Conservation (phyloP, 805 yeast species). For the Yarrowia osloensis region DNA sequence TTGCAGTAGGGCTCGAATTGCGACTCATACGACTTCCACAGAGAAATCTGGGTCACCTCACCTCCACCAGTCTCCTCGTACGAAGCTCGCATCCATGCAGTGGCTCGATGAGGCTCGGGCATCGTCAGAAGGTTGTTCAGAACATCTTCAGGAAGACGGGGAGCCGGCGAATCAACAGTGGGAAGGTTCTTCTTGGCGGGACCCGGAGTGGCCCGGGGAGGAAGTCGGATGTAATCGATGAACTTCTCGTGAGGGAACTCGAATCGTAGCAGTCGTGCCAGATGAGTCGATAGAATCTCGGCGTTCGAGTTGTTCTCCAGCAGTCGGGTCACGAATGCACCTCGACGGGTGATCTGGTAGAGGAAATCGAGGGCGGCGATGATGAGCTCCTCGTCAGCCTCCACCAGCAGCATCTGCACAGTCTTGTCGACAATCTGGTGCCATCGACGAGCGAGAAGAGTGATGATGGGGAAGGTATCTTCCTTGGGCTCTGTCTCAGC, state of each 20-base stretch:
- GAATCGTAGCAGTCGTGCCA: constrained; percentile 62
- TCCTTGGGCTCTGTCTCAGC: constrained; percentile 28
- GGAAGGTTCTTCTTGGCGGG: constrained; percentile 54
- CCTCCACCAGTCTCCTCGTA: constrained; percentile 76
- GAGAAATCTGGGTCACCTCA: constrained; percentile 90
- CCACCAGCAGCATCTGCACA: constrained; percentile 59
- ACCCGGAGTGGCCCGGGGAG: constrained; percentile 55
- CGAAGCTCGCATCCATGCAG: constrained; percentile 91
- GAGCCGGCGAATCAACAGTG: constrained; percentile 38
- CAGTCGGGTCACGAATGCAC: constrained; percentile 52
- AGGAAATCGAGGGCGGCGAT: constrained; percentile 77
- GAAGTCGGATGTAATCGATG: constrained; percentile 45
- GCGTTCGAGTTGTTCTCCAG: constrained; percentile 47
- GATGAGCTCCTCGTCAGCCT: constrained; percentile 72
- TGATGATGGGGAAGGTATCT: constrained; percentile 14
- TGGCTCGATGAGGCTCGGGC: constrained; percentile 87
- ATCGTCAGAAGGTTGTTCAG: constrained; percentile 61
- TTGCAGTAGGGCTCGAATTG: constrained; percentile 68
- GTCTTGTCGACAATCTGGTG: constrained; percentile 52
- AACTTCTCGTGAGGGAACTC: constrained; percentile 39
- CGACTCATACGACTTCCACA: constrained; percentile 93
- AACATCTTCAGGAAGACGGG: constrained; percentile 57
- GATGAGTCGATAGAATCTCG: constrained; percentile 55
- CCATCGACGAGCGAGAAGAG: constrained; percentile 15
- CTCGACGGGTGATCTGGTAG: constrained; percentile 48